Conservation (phyloP, 352 stramenopile genomes). For the Pythium aphanidermatum region DNA sequence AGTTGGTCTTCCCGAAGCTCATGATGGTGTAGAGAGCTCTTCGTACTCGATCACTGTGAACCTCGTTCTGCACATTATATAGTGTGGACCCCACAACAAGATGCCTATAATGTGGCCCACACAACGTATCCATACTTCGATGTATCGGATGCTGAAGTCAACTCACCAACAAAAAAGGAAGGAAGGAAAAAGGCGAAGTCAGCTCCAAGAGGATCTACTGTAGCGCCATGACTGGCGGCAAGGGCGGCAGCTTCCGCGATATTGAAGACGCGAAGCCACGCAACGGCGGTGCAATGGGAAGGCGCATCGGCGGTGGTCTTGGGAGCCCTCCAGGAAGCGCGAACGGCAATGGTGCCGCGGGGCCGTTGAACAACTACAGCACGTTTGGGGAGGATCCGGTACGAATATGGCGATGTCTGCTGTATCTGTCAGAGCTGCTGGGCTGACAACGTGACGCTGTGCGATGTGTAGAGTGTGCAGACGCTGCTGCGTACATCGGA, state of each 20-base stretch:
- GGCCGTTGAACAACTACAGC: constrained; percentile 57
- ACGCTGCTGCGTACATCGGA: constrained; percentile 62
- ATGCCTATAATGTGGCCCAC: constrained; percentile 8
- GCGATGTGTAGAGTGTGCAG: constrained; percentile 41
- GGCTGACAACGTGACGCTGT: neutral
- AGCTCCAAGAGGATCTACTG: no score
- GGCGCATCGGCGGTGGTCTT: constrained; percentile 2
- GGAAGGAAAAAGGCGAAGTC: no score
- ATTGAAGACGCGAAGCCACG: constrained; percentile 7
- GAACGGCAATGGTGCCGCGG: constrained; percentile 16
- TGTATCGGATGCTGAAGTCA: no score
- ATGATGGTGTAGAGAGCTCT: constrained; percentile 22
- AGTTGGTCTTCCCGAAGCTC: constrained; percentile 85
- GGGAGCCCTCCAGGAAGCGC: constrained; percentile 20
- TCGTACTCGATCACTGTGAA: no score
- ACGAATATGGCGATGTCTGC: neutral
- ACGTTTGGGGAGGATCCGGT: constrained; percentile 58
- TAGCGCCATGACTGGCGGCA: no score
- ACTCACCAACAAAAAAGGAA: no score
- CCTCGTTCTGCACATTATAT: no score
- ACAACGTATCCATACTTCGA: no score
- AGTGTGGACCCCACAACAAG: no score
- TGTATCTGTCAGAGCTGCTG: no score
- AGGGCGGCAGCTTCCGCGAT: constrained; percentile 33
- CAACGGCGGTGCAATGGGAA: neutral